phyloP scores from a whole-genome alignment of 129 eudicot genomes.

The Escallonia rubra region DNA sequence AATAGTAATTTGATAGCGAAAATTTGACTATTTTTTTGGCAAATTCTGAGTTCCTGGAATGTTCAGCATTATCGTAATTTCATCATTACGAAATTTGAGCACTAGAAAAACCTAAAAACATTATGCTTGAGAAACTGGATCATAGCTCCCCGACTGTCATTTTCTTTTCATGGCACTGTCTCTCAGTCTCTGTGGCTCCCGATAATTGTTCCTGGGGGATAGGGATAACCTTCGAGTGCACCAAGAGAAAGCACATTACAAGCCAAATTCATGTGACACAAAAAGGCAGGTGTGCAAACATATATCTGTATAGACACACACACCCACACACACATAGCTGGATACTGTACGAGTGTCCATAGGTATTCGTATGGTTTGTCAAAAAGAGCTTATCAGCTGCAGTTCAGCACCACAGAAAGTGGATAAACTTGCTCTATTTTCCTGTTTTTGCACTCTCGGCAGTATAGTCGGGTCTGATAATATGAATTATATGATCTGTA shows the following conservation, averaged over 20 bases:
- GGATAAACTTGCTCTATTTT: too few relatives aligned
- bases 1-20: too few relatives aligned
- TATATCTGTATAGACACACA: not conserved
- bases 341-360: not conserved
- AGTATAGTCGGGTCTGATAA: too few relatives aligned
- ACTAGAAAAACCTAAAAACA: not conserved
- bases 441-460: too few relatives aligned
- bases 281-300: not conserved
- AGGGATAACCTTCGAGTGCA: not conserved
- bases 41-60: too few relatives aligned
- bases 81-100: too few relatives aligned
- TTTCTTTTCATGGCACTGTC: not conserved
- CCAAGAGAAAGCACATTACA: constrained; percentile 15
- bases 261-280: constrained; percentile 31
- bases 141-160: not conserved
- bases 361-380: not conserved
- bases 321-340: not conserved
- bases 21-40: too few relatives aligned
- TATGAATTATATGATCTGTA: too few relatives aligned
- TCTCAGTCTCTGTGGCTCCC: constrained; percentile 7
- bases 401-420: too few relatives aligned
- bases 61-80: too few relatives aligned
- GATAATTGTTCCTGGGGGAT: constrained; percentile 4
- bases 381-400: too few relatives aligned
- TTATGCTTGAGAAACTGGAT: not conserved